Base-by-base conservation (phyloP, 2,329 filamentous ascomycete species). In the Aspergillus eucalypticola region DNA sequence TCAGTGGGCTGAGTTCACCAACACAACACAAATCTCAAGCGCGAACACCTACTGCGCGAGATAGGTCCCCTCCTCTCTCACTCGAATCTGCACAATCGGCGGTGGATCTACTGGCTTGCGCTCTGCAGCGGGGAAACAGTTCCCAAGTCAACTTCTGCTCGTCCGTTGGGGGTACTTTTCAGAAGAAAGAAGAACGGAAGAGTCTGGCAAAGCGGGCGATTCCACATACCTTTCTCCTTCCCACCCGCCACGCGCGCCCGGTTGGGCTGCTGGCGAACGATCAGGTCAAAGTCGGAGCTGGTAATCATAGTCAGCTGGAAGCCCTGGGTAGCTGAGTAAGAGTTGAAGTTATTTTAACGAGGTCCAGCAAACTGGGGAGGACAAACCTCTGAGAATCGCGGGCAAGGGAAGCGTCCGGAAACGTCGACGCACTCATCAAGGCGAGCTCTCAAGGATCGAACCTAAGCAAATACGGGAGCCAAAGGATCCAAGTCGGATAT, bases 91-190 rank as follows among this genome's bases (percentile, higher is more conserved):
- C 49, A 96, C 81, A 67, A 96, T 90, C 44, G 92, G 92, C 11
- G 92, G 92, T 54, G 78, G 92, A 73, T 96, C 92, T 69, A 96
- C 86, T 7, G 92, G 91, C 75, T 96, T 96, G 66, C 92, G 88
- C 71, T 91, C 90, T 90, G 72, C 58, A 55, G 56, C 53, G 54
- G 27, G 56, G 46, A 51, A 55, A 29, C 27, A 25, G 56, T 38
- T 38, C 32, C 25, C 50, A 41, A 51, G 62, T 70, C 56, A 65
- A 56, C 62, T 27, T 53, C 52, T 53, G 46, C 27, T 57, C 39
- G 19, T 54, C 62, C 54, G 25, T 51, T 32, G 32, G 50, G 44
- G 48, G 25, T 50, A 46, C 41, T 39, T 49, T 23, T 44, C 39
- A 8, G 3, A 3, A 32, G 23, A 29, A 3, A 35, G 11, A 35